Base-by-base conservation (phyloP, 169 alveolate species). In the Theileria annulata region DNA sequence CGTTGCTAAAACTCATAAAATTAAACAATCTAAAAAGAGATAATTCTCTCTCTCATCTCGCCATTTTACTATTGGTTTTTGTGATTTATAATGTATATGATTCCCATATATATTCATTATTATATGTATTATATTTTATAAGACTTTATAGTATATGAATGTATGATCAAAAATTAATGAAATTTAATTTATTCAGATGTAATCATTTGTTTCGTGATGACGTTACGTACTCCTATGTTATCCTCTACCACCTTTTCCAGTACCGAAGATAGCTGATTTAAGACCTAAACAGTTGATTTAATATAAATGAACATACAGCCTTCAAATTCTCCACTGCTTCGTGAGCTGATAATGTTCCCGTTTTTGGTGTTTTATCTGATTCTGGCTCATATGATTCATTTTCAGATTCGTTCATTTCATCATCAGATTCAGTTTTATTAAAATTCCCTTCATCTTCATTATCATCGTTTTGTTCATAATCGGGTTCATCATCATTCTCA, bases 191-290 rank as follows among this genome's bases (percentile, higher is more conserved):
- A 35, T 21, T 6, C 72, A 25, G 37, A 67, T n/a, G 19, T 49
- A 0, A 33, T 77, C 27, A 23, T 75, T 10, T 31, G 35, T 6
- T 35, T 49, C 3, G 75, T 35, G 23, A 82, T 64, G 25, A 82
- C 85, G 63, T 75, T 63, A 19, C 35, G n/a, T 1, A 82, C 85
- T 19, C 88, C 85, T 6, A 79, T 74, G 77, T 74, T 60, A 10
- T 73, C 23, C 1, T 67, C 51, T 5, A 82, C 80, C 33, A 82
- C 85, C 33, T 19, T 17, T 37, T 82, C 68, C n/a, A 82, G 76
- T 35, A 58, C 58, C n/a, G 64, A 76, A 2, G 76, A 63, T 13
- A 82, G 75, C 17, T 82, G 71, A 19, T 69, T 28, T 42, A 80
- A 51, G 0, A 78, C 76, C 25, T 33, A 35, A 13, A 33, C 66